Conservation (phyloP, 106 monocot species). For the Xerophyta viscosa region DNA sequence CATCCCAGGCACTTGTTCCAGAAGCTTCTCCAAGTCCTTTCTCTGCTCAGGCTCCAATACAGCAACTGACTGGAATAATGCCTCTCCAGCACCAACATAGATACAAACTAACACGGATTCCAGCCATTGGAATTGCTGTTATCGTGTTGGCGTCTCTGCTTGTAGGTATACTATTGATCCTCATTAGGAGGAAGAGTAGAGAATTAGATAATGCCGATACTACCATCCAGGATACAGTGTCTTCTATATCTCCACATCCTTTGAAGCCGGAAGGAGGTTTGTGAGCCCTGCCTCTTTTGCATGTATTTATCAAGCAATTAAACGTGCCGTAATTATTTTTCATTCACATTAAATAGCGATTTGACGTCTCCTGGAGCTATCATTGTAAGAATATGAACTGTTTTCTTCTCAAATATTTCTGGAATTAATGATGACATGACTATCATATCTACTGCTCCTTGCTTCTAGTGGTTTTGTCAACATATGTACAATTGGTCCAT, state of each 20-base stretch:
- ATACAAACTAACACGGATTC: conserved; percentile 40
- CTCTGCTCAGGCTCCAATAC: conserved; percentile 31
- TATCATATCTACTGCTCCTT: too few species aligned
- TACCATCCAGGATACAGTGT: conserved; percentile 20
- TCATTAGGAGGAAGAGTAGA: conserved; percentile 66
- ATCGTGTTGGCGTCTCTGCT: conserved; percentile 40
- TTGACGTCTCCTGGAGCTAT: too few species aligned
- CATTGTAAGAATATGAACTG: too few species aligned
- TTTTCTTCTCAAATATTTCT: too few species aligned
- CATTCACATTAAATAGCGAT: too few species aligned
- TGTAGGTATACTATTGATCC: conserved; percentile 40
- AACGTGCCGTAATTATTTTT: too few species aligned
- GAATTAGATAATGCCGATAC: conserved; percentile 48
- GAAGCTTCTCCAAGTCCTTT: conserved; percentile 40
- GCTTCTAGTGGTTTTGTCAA: too few species aligned
- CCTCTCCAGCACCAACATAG: conserved; percentile 22
- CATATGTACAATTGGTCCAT: too few species aligned
- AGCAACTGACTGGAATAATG: conserved; percentile 19
- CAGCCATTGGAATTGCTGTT: conserved; percentile 55
- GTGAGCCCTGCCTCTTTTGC: conserved; percentile 5
- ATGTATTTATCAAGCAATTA: too few species aligned
- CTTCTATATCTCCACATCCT: conserved; percentile 26
- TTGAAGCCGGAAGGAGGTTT: conserved; percentile 59
- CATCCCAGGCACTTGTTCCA: conserved; percentile 18
- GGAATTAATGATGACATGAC: too few species aligned